Evolutionary conservation across 495 filamentous ascomycete species (phyloP), one percentile per base, ranked within the genome.

Genomic region (Neurospora sp.): DNA sequence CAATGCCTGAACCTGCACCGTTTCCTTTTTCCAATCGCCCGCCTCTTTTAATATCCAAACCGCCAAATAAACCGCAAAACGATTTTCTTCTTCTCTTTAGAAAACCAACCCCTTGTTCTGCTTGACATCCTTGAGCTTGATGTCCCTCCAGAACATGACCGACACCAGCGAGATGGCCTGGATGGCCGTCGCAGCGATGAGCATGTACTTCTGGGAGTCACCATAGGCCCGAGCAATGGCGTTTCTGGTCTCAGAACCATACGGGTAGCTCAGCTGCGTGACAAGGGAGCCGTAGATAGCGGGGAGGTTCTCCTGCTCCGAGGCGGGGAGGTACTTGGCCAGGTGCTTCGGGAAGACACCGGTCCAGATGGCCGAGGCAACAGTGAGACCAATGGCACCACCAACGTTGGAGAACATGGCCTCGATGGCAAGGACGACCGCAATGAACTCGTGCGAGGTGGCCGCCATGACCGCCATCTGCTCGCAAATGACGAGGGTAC

Each of bases 381-480:
- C 82, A 6, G 89, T 83, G 12, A 79, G 76, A 4, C 93, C 92
- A 72, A 93, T 86, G 5, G 88, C 88, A 46, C 87, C 91, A 20
- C 93, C 92, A 14, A 94, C 83, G 70, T 77, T 85, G 46, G 87
- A 83, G 75, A 91, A 89, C 76, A 94, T 84, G 71, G 83, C 81
- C 70, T 89, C 82, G 39, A 94, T 74, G 2, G 91, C 91, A 0
- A 94, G 85, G 10, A 90, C 87, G 18, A 87, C 85, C 12, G 93
- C 90, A 46, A 93, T 84, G 75, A 92, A 83, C 60, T 93, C 83
- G 74, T 93, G 92, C 6, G 86, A 81, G 0, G 87, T 85, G 3
- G 88, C 88, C 0, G 91, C 90, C 85, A 93, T 90, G 75, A 89
- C 85, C 5, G 91, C 90, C 39, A 93, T 87, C 76, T 93, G 88